Evolutionary conservation across 2,329 filamentous ascomycete species (phyloP).

Genomic region (Helicocarpus griseus): DNA sequence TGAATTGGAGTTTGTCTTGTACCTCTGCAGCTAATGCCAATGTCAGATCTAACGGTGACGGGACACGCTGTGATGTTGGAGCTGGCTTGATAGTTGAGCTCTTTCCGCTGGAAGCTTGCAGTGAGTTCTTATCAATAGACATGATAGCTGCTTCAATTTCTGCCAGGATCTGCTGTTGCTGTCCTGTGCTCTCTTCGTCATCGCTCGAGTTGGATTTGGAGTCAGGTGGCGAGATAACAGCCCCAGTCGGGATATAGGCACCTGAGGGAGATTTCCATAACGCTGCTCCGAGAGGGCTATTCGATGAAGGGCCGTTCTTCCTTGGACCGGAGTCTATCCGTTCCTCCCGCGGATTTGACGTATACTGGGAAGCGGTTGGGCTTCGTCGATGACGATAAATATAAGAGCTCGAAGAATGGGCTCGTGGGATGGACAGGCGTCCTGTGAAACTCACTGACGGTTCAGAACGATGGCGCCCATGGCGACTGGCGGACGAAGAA

Average conservation of each 20-base stretch:
- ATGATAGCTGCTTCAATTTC: conserved; percentile 77
- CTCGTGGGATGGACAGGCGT: conserved; percentile 39
- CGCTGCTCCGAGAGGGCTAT: conserved; percentile 7
- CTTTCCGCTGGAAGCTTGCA: conserved; percentile 15
- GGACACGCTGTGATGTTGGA: conserved; percentile 8
- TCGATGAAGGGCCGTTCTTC: conserved; percentile 6
- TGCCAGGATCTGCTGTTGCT: conserved; percentile 40
- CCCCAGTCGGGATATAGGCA: conserved; percentile 67
- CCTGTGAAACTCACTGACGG: conserved; percentile 6
- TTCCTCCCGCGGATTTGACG: conserved; percentile 21
- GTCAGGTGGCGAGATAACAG: conserved; percentile 84
- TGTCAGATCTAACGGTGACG: conserved; percentile 1
- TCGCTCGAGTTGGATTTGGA: conserved; percentile 74
- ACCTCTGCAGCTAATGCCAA: conserved; percentile 2
- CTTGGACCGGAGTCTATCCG: conserved; percentile 11
- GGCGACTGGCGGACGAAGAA: conserved; percentile 7
- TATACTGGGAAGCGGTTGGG: conserved; percentile 38
- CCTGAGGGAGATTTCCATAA: conserved; percentile 78
- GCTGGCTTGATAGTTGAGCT: conserved; percentile 8
- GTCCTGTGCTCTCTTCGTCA: conserved; percentile 52
- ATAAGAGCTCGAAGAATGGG: conserved; percentile 51
- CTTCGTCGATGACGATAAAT: conserved; percentile 52
- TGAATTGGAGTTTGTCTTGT: neutral
- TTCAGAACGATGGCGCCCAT: conserved; percentile 12
- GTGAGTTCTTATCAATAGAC: conserved; percentile 49